These are phyloP conservation scores for Dictyostelium brefeldianum DNA, from an alignment of 78 protist genomes.

Conservation along the genomic window DNA sequence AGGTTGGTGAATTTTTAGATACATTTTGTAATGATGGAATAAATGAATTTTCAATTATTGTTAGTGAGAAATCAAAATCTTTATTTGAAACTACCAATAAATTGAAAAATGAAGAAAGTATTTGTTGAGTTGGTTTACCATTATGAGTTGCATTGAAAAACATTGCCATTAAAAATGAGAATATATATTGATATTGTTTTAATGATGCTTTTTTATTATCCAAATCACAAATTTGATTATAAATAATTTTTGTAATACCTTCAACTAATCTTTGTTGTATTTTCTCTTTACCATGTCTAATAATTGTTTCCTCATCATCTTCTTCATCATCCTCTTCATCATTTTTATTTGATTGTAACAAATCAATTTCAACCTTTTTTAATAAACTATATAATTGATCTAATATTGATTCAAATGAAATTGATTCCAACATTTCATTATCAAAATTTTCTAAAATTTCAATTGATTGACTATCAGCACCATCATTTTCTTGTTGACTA, in stretches of 20 bases:
- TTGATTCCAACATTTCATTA: background rate
- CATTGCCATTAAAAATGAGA: slow-evolving; percentile 15
- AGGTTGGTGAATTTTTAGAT: background rate
- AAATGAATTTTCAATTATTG: slow-evolving; percentile 26
- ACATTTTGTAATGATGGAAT: background rate
- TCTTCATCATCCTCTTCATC: background rate
- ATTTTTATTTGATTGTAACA: background rate
- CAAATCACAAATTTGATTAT: slow-evolving; percentile 24
- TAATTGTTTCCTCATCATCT: background rate
- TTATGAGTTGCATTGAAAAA: background rate
- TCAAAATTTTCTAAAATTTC: background rate
- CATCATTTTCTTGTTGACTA: background rate
- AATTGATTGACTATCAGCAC: background rate
- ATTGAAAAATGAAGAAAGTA: slow-evolving; percentile 24
- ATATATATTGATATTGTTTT: background rate
- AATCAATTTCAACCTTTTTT: background rate
- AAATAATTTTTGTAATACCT: slow-evolving; percentile 36
- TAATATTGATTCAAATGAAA: slow-evolving; percentile 13
- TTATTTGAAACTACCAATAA: slow-evolving; percentile 1
- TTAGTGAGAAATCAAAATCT: background rate
- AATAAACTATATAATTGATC: slow-evolving; percentile 19
- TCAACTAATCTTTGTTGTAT: slow-evolving; percentile 14
- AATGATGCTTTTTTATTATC: slow-evolving; percentile 16
- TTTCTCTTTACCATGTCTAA: background rate
- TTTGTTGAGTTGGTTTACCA: slow-evolving; percentile 18